phyloP scores from a whole-genome alignment of 108 stramenopile species.

The Epipyxis sp. region DNA sequence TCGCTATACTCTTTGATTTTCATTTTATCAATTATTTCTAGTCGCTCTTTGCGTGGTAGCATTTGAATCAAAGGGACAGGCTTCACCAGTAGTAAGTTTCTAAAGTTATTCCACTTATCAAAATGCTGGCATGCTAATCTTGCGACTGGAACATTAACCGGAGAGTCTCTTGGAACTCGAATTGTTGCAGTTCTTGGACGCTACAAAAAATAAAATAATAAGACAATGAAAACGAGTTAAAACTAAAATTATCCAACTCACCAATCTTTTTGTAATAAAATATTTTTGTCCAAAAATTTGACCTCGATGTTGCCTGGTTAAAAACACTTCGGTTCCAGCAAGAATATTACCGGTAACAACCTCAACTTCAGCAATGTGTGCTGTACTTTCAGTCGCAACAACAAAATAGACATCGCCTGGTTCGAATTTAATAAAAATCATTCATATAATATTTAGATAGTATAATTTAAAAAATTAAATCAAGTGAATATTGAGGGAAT shows the following conservation, averaged over 20 bases:
- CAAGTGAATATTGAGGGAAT: too few species aligned
- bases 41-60: conserved; percentile 17
- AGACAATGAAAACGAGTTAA: neutral
- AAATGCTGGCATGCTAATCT: neutral
- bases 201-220: neutral
- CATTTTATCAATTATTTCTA: neutral
- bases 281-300: conserved; percentile 29
- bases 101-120: conserved; percentile 6
- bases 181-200: conserved; percentile 2
- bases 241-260: neutral
- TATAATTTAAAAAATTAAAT: too few species aligned
- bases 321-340: neutral
- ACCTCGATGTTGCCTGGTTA: conserved; percentile 11
- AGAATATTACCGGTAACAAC: neutral
- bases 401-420: conserved; percentile 20
- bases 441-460: too few species aligned
- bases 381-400: neutral
- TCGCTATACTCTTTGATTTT: neutral
- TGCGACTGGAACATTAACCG: neutral
- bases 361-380: neutral
- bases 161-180: conserved; percentile 13
- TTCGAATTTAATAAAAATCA: too few species aligned
- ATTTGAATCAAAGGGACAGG: conserved; percentile 21
- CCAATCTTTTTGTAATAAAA: conserved; percentile 14
- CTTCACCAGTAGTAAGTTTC: conserved; percentile 12